Conservation (phyloP, 1,284 basidiomycete species). For the Filobasidium uniguttulatum region DNA sequence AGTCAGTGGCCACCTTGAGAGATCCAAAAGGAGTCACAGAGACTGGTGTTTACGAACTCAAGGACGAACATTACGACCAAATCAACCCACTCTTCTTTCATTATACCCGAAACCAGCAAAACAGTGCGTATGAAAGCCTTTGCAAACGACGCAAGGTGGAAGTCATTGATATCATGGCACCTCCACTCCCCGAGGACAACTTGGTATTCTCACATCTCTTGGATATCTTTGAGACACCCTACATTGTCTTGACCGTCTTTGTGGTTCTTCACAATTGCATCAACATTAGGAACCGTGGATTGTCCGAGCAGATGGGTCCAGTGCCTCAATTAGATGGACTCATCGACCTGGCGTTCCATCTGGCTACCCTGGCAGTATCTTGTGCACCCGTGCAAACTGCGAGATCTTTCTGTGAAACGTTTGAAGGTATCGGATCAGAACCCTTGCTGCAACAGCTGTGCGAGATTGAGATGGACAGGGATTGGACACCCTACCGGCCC, state of each 20-base stretch:
- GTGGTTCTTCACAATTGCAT: not conserved
- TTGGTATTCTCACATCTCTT: constrained; percentile 24
- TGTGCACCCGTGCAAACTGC: not conserved
- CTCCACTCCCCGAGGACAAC: constrained; percentile 42
- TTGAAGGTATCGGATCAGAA: not conserved
- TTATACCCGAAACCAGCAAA: constrained; percentile 85
- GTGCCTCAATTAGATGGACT: constrained; percentile 41
- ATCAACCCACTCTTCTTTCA: constrained; percentile 95
- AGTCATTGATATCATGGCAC: constrained; percentile 57
- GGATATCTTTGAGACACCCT: constrained; percentile 23
- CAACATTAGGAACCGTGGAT: not conserved
- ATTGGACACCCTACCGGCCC: constrained; percentile 55
- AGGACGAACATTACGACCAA: constrained; percentile 67
- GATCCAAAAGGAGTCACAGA: constrained; percentile 54
- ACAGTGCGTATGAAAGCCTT: constrained; percentile 77
- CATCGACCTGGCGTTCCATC: constrained; percentile 72
- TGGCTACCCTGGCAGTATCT: constrained; percentile 60
- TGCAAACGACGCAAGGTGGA: constrained; percentile 50
- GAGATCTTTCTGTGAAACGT: not conserved
- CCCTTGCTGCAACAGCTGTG: constrained; percentile 52
- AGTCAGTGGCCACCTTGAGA: constrained; percentile 67
- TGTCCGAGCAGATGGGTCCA: not conserved
- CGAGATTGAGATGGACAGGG: constrained; percentile 56
- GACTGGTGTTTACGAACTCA: constrained; percentile 74
- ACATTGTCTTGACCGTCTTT: constrained; percentile 16